These are phyloP conservation scores for Allium cepa DNA, from an alignment of 106 monocot species.

Conservation along the genomic window DNA sequence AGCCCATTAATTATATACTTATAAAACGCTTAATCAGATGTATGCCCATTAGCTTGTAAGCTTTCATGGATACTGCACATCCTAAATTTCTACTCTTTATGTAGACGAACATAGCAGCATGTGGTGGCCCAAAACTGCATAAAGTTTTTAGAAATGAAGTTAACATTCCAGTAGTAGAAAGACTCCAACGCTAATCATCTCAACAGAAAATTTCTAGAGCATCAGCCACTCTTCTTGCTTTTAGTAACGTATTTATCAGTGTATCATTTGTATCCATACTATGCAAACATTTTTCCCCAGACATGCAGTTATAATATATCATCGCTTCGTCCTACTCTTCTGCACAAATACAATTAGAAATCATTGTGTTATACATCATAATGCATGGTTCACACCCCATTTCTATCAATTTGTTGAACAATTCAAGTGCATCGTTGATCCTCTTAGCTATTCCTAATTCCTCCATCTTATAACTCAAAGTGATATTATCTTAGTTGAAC, in stretches of 20 bases:
- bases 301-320: conserved; percentile 58
- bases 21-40: conserved; percentile 74
- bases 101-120: conserved; percentile 88
- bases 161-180: conserved; percentile 66
- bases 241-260: conserved; percentile 60
- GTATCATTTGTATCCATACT: conserved; percentile 38
- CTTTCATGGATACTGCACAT: conserved; percentile 71
- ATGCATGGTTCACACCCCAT: conserved; percentile 39
- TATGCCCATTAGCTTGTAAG: conserved; percentile 81
- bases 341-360: conserved; percentile 51
- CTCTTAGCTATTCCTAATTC: conserved; percentile 55
- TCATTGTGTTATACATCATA: conserved; percentile 55
- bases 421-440: conserved; percentile 37
- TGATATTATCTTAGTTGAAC: conserved; percentile 36
- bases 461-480: conserved; percentile 46
- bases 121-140: conserved; percentile 90
- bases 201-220: conserved; percentile 78
- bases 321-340: conserved; percentile 54
- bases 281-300: conserved; percentile 26
- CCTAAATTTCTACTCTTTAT: conserved; percentile 61
- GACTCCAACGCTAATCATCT: conserved; percentile 55
- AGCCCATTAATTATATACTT: conserved; percentile 83
- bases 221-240: conserved; percentile 73
- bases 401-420: conserved; percentile 55
- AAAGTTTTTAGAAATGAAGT: conserved; percentile 63